Percentiles rank a stretch among this genome's conserved stretches.
These are phyloP conservation scores for Salisapilia sapeloensis DNA, from an alignment of 352 stramenopile genomes.

Conservation along the genomic window DNA sequence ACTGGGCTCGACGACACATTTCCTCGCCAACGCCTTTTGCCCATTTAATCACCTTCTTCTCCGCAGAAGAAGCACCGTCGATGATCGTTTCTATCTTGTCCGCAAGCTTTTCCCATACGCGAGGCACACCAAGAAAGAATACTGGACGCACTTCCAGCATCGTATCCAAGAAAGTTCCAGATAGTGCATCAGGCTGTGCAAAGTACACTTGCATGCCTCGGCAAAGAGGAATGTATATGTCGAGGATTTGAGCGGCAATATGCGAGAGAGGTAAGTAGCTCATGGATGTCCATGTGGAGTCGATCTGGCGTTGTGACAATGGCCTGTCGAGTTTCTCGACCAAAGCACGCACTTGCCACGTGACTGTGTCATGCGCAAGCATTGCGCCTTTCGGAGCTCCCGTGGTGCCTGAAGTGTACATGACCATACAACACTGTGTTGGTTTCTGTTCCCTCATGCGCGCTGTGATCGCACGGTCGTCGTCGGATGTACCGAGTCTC, in stretches of 20 bases:
- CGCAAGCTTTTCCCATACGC: constrained; percentile 60
- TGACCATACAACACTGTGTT: constrained; percentile 65
- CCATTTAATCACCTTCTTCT: constrained; percentile 35
- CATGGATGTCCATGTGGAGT: no score
- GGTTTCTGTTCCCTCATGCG: constrained; percentile 27
- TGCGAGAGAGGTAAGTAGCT: constrained; percentile 93
- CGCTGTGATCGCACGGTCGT: constrained; percentile 9
- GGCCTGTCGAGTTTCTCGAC: no score
- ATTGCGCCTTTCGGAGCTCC: constrained; percentile 54
- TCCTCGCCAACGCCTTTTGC: constrained; percentile 22
- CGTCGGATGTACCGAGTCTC: constrained; percentile 16
- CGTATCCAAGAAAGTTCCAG: constrained; percentile 42
- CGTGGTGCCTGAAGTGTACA: constrained; percentile 73
- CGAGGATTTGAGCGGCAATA: constrained; percentile 52
- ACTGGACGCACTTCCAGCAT: constrained; percentile 53
- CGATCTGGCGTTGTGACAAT: no score
- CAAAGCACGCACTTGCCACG: no score
- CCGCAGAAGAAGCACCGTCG: constrained; percentile 16
- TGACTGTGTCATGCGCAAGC: constrained; percentile 28
- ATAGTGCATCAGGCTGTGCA: constrained; percentile 58
- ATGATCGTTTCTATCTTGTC: constrained; percentile 57
- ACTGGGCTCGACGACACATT: constrained; percentile 7
- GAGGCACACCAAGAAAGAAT: constrained; percentile 72
- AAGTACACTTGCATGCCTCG: constrained; percentile 35
- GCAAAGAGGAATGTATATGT: constrained; percentile 19